Evolutionary conservation across 2,329 filamentous ascomycete species (phyloP).

Genomic region (Fusarium bulbicola): DNA sequence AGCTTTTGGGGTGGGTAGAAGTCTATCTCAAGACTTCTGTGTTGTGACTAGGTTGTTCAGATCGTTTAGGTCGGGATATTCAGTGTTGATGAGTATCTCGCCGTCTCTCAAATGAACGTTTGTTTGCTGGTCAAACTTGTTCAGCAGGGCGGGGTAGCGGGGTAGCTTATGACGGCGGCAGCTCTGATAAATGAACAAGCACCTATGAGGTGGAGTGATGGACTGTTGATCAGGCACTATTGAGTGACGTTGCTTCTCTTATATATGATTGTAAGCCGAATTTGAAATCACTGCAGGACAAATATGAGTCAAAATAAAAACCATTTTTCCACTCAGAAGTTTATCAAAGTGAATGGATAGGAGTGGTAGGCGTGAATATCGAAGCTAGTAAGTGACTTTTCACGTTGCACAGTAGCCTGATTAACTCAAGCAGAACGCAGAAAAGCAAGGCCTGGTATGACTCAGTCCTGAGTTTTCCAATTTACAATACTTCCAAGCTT

Average conservation of each 20-base stretch:
- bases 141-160: constrained; percentile 50
- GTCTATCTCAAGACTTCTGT: not conserved
- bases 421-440: not conserved
- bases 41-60: not conserved
- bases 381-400: not conserved
- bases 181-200: constrained; percentile 5
- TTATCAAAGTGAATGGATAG: not conserved
- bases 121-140: constrained; percentile 35
- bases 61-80: not conserved
- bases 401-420: not conserved
- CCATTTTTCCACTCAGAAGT: not conserved
- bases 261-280: not conserved
- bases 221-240: constrained; percentile 21
- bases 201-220: not conserved
- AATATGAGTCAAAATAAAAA: not conserved
- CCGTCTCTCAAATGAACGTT: constrained; percentile 4
- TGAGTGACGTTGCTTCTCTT: not conserved
- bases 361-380: not conserved
- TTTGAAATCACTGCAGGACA: not conserved
- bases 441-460: not conserved
- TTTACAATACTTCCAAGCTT: constrained; percentile 1
- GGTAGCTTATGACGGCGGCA: constrained; percentile 44
- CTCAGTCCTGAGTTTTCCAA: not conserved
- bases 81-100: constrained; percentile 4
- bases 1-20: not conserved